A percentile compares a stretch with the other conserved stretches of the same genome.
Evolutionary conservation across 768 basidiomycete genomes (phyloP).

Genomic region (Pleurotus cornucopiae): DNA sequence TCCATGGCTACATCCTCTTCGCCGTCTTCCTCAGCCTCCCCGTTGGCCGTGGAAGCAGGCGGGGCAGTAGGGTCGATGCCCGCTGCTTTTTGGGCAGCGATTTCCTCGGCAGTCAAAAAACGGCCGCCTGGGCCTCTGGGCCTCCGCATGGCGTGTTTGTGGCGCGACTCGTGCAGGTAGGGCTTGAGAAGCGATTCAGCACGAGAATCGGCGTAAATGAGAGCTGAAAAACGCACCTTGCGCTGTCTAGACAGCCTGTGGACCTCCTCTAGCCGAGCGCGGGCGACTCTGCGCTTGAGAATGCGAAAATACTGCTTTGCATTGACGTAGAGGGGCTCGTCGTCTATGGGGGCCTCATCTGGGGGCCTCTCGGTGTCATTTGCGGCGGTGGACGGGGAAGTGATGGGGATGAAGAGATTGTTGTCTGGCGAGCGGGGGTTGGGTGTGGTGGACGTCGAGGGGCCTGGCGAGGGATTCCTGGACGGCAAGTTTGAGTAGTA

Average conservation of each 20-base stretch:
- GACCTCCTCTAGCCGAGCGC: constrained; percentile 90
- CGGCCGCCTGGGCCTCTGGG: constrained; percentile 96
- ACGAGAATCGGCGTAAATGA: constrained; percentile 1
- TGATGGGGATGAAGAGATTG: constrained; percentile 6
- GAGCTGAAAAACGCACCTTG: constrained; percentile 55
- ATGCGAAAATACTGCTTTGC: constrained; percentile 99
- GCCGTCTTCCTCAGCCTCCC: constrained; percentile 20
- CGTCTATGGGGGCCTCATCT: constrained; percentile 57
- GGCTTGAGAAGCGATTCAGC: constrained; percentile 48
- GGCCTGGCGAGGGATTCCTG: constrained; percentile 18
- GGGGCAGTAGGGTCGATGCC: constrained; percentile 24
- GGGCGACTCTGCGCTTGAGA: constrained; percentile 87
- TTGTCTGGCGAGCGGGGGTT: constrained; percentile 17
- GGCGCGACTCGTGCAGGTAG: constrained; percentile 96
- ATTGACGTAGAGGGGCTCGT: constrained; percentile 98
- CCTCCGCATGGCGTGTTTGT: constrained; percentile 96
- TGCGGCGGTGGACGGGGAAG: neutral
- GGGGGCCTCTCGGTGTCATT: constrained; percentile 12
- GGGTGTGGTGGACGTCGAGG: constrained; percentile 15
- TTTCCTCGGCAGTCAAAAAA: constrained; percentile 95
- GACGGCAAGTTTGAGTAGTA: constrained; percentile 16
- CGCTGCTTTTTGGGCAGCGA: constrained; percentile 70
- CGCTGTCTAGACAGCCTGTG: constrained; percentile 89
- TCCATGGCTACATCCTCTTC: constrained; percentile 37
- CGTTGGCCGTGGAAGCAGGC: constrained; percentile 13